Evolutionary conservation across 2,329 filamentous ascomycete genomes (phyloP).

Genomic region (Claviceps lovelessii): DNA sequence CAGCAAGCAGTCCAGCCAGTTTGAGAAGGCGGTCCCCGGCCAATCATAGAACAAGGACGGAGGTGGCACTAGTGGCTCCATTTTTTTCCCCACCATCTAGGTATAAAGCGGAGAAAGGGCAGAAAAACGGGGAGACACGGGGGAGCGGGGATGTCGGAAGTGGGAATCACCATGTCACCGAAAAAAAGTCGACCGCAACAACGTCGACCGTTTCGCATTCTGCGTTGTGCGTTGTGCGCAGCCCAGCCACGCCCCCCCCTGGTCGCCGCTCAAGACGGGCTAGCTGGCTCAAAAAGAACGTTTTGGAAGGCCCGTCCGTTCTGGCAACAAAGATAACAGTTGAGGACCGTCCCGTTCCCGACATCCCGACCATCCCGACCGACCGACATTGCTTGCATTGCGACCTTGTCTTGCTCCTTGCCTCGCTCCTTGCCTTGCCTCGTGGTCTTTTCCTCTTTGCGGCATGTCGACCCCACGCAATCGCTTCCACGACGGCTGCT

Average conservation of each 20-base stretch:
- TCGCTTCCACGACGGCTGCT: slow-evolving; percentile 4
- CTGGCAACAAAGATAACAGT: not conserved
- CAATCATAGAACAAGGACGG: not conserved
- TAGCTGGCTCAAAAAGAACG: not conserved
- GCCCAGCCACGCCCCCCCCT: not conserved
- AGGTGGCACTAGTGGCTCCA: not conserved
- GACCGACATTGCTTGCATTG: not conserved
- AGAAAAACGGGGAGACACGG: not conserved
- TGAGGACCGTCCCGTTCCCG: not conserved
- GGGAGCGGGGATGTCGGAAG: not conserved
- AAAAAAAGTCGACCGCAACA: not conserved
- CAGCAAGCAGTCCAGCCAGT: no score
- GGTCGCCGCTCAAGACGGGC: not conserved
- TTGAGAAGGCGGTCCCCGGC: slow-evolving; percentile 1
- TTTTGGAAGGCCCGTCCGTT: no score
- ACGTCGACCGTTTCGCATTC: not conserved
- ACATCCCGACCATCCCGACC: not conserved
- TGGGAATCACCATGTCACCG: not conserved
- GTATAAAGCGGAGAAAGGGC: not conserved
- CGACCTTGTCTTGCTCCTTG: not conserved
- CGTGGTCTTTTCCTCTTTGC: not conserved
- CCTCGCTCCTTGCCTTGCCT: not conserved
- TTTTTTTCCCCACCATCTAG: not conserved
- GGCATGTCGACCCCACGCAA: slow-evolving; percentile 3
- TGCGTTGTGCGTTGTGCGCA: no score